Evolutionary conservation across 345 rosid genomes (phyloP), one percentile per base, ranked within the genome.

Genomic region (Salix koriyanagi): DNA sequence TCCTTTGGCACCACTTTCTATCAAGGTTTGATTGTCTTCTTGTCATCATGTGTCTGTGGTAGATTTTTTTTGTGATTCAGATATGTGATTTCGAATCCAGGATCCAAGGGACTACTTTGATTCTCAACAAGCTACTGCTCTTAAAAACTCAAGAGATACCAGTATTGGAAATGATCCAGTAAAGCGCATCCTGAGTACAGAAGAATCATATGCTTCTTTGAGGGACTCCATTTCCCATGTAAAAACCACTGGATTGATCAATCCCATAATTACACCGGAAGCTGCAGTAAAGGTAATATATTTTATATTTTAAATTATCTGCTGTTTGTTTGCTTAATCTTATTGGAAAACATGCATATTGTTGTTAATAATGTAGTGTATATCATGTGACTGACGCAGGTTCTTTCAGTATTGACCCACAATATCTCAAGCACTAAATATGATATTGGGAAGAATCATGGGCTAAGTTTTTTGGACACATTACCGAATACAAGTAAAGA

Each of bases 41-140:
- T 23, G 41, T 28, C 42, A 44, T 72, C 50, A 25, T 65, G 34
- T 83, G 70, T 72, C n/a, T 76, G 62, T 69, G 5, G 77, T 79
- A 34, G 58, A 64, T 5, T 19, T 37, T 81, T 72, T 67, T 81
- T 72, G 58, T 67, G 30, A 71, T 36, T 70, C 52, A 64, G 26
- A 34, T 32, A 30, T 37, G 41, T 77, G 44, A 71, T n/a, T 26
- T 79, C 50, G 34, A 80, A 83, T 83, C 79, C 84, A 93, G 99
- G 96, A 95, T 84, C 96, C 97, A 50, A 90, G 99, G 73, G 99
- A 95, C 70, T 95, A 95, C 85, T 95, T 95, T 79, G 97, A 95
- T 86, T 91, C 96, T 72, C 99, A 93, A 85, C 99, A 91, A 89
- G 96, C 81, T 73, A 89, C 81, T 78, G 87, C 92, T 15, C 76